These are phyloP conservation scores for Populus hybrid DNA, from an alignment of 441 rosid genomes.

Conservation along the genomic window DNA sequence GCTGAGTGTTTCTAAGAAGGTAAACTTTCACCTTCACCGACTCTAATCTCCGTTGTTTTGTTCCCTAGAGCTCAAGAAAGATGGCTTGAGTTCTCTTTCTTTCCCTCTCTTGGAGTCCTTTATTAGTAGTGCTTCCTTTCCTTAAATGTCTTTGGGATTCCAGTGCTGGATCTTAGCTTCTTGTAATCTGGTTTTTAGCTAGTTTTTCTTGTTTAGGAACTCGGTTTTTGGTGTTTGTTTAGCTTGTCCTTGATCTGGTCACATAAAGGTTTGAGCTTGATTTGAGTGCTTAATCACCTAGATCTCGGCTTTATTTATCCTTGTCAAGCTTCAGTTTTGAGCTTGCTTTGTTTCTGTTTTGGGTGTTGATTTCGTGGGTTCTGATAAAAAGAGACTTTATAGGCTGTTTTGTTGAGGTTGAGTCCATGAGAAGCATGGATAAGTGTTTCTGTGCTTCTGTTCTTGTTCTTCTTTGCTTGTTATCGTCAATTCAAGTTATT, in stretches of 20 bases:
- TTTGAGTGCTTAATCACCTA: no score
- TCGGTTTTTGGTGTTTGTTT: background rate
- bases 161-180: background rate
- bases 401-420: background rate
- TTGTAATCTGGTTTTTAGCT: background rate
- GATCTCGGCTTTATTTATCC: no score
- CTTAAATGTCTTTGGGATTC: background rate
- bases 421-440: constrained; percentile 36
- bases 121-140: background rate
- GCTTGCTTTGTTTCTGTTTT: no score
- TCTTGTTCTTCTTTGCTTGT: constrained; percentile 29
- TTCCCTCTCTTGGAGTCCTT: background rate
- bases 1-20: background rate
- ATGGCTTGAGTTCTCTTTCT: background rate
- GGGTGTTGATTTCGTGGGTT: no score
- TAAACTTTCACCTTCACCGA: background rate
- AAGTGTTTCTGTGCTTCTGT: constrained; percentile 21
- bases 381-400: background rate
- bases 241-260: background rate
- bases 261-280: background rate
- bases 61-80: background rate
- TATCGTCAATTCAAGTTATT: constrained; percentile 24
- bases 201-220: constrained; percentile 6
- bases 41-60: background rate
- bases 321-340: no score